Evolutionary conservation across 1,284 basidiomycete genomes (phyloP).

Genomic region (Pseudozyma flocculosa): DNA sequence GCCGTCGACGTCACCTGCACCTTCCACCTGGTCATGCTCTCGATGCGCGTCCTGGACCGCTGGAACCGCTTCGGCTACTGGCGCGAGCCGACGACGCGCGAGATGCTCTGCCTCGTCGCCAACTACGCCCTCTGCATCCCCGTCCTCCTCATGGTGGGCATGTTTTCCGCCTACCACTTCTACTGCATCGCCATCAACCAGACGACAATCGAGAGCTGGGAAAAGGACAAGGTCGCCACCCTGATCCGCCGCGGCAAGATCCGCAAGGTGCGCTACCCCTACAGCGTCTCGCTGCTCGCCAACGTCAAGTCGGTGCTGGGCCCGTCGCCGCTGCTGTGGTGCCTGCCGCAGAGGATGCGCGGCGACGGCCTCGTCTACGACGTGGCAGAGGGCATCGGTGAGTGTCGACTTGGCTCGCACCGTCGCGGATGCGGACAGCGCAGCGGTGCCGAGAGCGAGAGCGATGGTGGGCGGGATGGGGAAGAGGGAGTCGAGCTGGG

Average conservation of each 20-base stretch:
- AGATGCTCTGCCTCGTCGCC: constrained; percentile 79
- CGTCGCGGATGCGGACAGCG: constrained; percentile 7
- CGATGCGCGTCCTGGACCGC: constrained; percentile 36
- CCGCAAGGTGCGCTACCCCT: constrained; percentile 81
- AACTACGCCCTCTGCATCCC: constrained; percentile 85
- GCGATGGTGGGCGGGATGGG: constrained; percentile 1
- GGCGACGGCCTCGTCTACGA: constrained; percentile 75
- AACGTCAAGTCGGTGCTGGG: constrained; percentile 82
- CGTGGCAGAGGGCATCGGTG: constrained; percentile 10
- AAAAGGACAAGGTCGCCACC: constrained; percentile 89
- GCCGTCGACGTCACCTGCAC: constrained; percentile 79
- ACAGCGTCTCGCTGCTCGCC: constrained; percentile 70
- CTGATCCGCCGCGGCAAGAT: constrained; percentile 83
- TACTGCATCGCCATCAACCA: constrained; percentile 77
- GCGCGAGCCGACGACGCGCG: constrained; percentile 70
- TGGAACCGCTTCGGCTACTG: constrained; percentile 57
- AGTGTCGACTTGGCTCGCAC: constrained; percentile 2
- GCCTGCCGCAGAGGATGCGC: constrained; percentile 66
- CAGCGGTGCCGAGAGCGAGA: constrained; percentile 6
- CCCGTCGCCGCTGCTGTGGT: constrained; percentile 73
- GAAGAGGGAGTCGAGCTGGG: no score
- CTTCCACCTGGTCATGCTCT: constrained; percentile 37
- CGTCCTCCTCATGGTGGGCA: constrained; percentile 78
- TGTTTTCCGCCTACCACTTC: constrained; percentile 78
- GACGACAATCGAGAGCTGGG: constrained; percentile 96